Evolutionary conservation across 2,329 filamentous ascomycete genomes (phyloP).

Genomic region (Xylaria sp.): DNA sequence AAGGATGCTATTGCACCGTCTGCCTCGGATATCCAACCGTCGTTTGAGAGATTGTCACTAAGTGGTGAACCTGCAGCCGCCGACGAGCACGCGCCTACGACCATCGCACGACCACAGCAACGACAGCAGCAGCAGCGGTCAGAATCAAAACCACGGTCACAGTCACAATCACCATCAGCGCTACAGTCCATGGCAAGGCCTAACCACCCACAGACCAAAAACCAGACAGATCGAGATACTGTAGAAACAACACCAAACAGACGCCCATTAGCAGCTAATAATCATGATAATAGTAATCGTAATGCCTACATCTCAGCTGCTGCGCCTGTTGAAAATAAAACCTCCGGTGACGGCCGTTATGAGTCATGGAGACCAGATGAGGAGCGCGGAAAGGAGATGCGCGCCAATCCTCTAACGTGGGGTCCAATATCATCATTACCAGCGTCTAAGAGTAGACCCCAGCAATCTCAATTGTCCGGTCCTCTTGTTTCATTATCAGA

Average conservation of each 20-base stretch:
- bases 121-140: conserved; percentile 31
- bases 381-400: neutral
- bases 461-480: neutral
- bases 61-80: conserved; percentile 45
- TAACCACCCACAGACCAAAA: conserved; percentile 32
- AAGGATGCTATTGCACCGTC: conserved; percentile 41
- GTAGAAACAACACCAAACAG: conserved; percentile 13
- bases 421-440: conserved; percentile 9
- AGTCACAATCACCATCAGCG: conserved; percentile 19
- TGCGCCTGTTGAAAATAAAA: neutral
- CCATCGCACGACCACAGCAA: conserved; percentile 35
- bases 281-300: neutral
- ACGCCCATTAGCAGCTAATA: neutral
- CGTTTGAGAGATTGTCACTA: conserved; percentile 52
- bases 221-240: conserved; percentile 36
- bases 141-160: conserved; percentile 10
- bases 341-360: conserved; percentile 4
- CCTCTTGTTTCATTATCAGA: conserved; percentile 16
- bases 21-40: conserved; percentile 46
- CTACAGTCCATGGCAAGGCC: conserved; percentile 45
- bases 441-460: conserved; percentile 3
- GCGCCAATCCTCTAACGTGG: conserved; percentile 8
- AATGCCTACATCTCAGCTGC: conserved; percentile 5
- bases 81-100: conserved; percentile 41
- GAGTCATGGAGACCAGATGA: conserved; percentile 34